Conservation (phyloP, 768 basidiomycete genomes). For the Pleurotus sapidus region DNA sequence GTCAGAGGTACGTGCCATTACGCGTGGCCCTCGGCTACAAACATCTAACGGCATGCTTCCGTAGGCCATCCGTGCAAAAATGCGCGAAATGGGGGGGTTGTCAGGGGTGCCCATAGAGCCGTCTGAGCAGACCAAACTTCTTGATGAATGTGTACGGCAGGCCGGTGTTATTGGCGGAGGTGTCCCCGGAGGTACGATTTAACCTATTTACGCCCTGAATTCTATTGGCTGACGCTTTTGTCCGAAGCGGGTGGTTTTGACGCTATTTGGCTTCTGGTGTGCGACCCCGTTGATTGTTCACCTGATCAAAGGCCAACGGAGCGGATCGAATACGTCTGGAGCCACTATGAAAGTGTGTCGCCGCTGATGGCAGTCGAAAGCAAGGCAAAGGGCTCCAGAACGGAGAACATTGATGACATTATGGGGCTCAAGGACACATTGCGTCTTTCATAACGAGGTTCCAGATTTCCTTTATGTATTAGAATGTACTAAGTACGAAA, state of each 20-base stretch:
- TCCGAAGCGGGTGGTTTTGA: conserved; percentile 91
- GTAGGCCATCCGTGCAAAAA: conserved; percentile 72
- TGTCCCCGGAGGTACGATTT: conserved; percentile 87
- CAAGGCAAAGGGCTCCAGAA: conserved; percentile 55
- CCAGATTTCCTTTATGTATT: conserved; percentile 5
- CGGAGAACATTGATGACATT: conserved; percentile 59
- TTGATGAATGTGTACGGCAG: conserved; percentile 72
- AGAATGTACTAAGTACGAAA: conserved; percentile 16
- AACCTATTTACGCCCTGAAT: neutral
- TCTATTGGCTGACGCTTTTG: neutral
- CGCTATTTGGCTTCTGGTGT: conserved; percentile 90
- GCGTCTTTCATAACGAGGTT: neutral
- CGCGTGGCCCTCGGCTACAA: too few species aligned
- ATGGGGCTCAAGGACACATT: conserved; percentile 45
- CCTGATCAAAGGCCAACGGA: conserved; percentile 49
- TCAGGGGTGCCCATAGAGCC: conserved; percentile 91
- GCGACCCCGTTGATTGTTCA: conserved; percentile 49
- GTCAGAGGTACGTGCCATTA: conserved; percentile 45
- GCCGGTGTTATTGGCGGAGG: conserved; percentile 92
- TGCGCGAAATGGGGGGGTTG: conserved; percentile 80
- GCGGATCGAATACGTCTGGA: conserved; percentile 71
- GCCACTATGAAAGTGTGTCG: conserved; percentile 61
- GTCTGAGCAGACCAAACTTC: conserved; percentile 74
- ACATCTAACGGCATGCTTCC: neutral
- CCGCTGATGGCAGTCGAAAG: conserved; percentile 75